phyloP scores from a whole-genome alignment of 768 basidiomycete genomes.

The Rhizopogon roseolus region DNA sequence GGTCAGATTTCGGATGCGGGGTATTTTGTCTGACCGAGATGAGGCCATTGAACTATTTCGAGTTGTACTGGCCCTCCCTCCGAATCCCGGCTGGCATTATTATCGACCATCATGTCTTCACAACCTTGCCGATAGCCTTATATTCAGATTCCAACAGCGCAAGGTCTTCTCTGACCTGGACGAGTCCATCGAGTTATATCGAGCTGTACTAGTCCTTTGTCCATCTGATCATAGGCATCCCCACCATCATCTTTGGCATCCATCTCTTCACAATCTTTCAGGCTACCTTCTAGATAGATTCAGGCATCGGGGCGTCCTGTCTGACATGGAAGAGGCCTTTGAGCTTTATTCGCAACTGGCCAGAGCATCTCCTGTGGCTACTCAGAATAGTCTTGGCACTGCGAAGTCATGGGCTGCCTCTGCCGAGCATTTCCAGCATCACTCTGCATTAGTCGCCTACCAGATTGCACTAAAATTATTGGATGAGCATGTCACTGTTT shows the following conservation, averaged over 20 bases:
- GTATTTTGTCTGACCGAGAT: not conserved
- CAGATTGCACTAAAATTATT: not conserved
- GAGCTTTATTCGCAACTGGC: not conserved
- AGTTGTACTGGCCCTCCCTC: constrained; percentile 9
- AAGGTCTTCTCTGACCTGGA: constrained; percentile 20
- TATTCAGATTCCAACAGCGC: constrained; percentile 19
- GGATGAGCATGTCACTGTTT: not conserved
- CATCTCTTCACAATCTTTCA: not conserved
- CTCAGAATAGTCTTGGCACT: not conserved
- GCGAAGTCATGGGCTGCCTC: not conserved
- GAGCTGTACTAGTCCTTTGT: constrained; percentile 16
- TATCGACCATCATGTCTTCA: constrained; percentile 4
- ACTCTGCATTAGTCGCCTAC: constrained; percentile 2
- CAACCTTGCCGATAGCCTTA: constrained; percentile 16
- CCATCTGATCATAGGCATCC: not conserved
- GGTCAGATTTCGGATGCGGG: not conserved
- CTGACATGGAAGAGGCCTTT: constrained; percentile 3
- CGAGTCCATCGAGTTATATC: constrained; percentile 19
- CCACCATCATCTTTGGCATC: too few relatives aligned
- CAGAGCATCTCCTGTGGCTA: not conserved
- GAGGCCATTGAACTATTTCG: constrained; percentile 14
- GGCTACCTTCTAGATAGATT: not conserved
- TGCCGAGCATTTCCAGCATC: not conserved
- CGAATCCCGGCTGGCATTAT: constrained; percentile 5
- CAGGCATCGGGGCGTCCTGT: not conserved